Conservation (phyloP, 2,329 filamentous ascomycete genomes). For the Botrytis elliptica region DNA sequence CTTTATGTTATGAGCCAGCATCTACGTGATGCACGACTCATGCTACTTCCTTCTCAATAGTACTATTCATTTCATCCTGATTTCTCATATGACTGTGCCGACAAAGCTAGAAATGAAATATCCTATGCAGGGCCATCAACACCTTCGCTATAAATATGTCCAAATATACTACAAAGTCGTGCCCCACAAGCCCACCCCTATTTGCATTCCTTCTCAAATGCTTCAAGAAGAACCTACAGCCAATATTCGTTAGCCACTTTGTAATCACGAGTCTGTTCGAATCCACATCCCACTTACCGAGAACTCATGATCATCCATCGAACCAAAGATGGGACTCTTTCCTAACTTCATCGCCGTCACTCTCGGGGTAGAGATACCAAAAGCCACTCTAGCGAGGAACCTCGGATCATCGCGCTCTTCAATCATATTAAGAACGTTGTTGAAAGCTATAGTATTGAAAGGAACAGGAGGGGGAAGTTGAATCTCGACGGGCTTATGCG, state of each 20-base stretch:
- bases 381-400: slow-evolving; percentile 58
- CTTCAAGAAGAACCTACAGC: slow-evolving; percentile 16
- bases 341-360: slow-evolving; percentile 50
- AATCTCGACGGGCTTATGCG: slow-evolving; percentile 42
- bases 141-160: neutral
- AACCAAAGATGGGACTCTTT: slow-evolving; percentile 48
- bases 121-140: neutral
- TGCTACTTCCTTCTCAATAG: neutral
- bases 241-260: neutral
- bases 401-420: slow-evolving; percentile 55
- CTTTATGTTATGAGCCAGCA: neutral
- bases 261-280: neutral
- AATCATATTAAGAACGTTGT: slow-evolving; percentile 46
- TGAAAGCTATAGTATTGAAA: slow-evolving; percentile 45
- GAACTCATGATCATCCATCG: slow-evolving; percentile 55
- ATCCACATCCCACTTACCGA: slow-evolving; percentile 40
- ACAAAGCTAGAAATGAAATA: neutral
- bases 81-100: too few relatives aligned
- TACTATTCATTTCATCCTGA: neutral
- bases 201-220: slow-evolving; percentile 17
- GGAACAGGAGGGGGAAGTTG: slow-evolving; percentile 42
- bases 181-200: neutral
- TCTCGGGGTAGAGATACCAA: slow-evolving; percentile 60
- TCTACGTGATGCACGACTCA: neutral
- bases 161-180: neutral